phyloP scores from a whole-genome alignment of 495 filamentous ascomycete genomes.

The Aspergillus sclerotioniger region DNA sequence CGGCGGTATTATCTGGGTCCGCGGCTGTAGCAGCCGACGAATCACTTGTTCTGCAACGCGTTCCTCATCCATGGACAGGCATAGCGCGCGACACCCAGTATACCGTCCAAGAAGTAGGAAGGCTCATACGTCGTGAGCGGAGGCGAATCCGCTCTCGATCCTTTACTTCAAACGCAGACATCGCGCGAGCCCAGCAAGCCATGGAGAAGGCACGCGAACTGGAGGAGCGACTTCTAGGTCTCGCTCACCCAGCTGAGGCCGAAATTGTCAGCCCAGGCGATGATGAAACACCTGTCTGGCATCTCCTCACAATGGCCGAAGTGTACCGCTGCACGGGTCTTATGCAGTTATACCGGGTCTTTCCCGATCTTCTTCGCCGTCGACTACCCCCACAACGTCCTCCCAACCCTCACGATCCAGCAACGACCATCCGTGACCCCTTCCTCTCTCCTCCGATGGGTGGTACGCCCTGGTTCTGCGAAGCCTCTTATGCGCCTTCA shows the following conservation, averaged over 20 bases:
- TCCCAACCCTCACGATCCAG: conserved; percentile 7
- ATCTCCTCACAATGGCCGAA: conserved; percentile 57
- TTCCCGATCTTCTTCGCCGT: conserved; percentile 49
- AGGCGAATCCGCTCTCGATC: conserved; percentile 35
- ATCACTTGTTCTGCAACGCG: conserved; percentile 36
- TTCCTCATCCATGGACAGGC: conserved; percentile 60
- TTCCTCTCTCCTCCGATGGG: conserved; percentile 26
- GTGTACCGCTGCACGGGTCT: conserved; percentile 55
- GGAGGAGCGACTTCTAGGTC: conserved; percentile 50
- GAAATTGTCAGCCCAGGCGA: conserved; percentile 54
- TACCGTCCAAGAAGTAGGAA: conserved; percentile 54
- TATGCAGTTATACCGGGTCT: conserved; percentile 54
- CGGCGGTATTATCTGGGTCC: conserved; percentile 30
- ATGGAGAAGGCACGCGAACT: conserved; percentile 46
- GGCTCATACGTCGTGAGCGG: conserved; percentile 50
- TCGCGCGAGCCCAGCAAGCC: conserved; percentile 40
- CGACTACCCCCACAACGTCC: conserved; percentile 31
- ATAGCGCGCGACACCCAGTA: conserved; percentile 54
- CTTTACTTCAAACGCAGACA: conserved; percentile 41
- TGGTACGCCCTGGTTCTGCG: conserved; percentile 22
- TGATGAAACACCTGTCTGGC: conserved; percentile 54
- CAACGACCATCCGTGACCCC: conserved; percentile 18
- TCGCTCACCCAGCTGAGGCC: conserved; percentile 47
- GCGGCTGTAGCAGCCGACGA: conserved; percentile 22
- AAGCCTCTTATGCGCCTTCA: conserved; percentile 6